Percentiles rank a stretch among this genome's conserved stretches.
Evolutionary conservation across 2,329 filamentous ascomycete species (phyloP).

Genomic region (Blastomyces parvus): DNA sequence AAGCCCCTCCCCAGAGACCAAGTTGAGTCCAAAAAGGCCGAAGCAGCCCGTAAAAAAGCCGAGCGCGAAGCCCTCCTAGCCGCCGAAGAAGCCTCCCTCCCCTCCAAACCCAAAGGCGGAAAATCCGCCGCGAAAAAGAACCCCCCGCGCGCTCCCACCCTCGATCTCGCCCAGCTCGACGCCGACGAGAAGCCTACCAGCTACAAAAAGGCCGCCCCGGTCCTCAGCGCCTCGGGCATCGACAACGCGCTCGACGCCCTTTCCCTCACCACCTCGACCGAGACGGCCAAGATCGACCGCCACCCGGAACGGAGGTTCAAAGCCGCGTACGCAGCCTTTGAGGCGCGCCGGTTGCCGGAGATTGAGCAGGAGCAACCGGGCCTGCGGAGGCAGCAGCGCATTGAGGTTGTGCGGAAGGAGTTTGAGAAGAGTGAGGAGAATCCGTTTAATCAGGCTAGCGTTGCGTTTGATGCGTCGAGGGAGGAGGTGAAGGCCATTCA

Average conservation of each 20-base stretch:
- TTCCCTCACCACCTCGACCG: slow-evolving; percentile 51
- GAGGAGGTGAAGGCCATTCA: slow-evolving; percentile 63
- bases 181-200: slow-evolving; percentile 37
- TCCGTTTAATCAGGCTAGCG: slow-evolving; percentile 79
- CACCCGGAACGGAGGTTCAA: slow-evolving; percentile 84
- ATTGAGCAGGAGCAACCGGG: slow-evolving; percentile 77
- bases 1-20: slow-evolving; percentile 54
- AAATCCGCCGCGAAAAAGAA: slow-evolving; percentile 43
- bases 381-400: slow-evolving; percentile 71
- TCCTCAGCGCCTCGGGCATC: slow-evolving; percentile 77
- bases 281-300: slow-evolving; percentile 64
- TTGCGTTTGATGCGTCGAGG: slow-evolving; percentile 64
- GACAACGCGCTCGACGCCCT: slow-evolving; percentile 89
- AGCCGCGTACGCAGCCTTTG: slow-evolving; percentile 72
- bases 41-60: slow-evolving; percentile 78
- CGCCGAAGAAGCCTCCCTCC: slow-evolving; percentile 66
- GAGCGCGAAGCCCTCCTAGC: slow-evolving; percentile 75
- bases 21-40: slow-evolving; percentile 72
- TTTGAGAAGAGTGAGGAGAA: slow-evolving; percentile 94
- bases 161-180: slow-evolving; percentile 69
- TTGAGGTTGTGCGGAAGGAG: slow-evolving; percentile 77
- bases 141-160: slow-evolving; percentile 42
- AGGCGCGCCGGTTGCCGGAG: slow-evolving; percentile 71
- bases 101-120: slow-evolving; percentile 50
- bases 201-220: slow-evolving; percentile 37